These are phyloP conservation scores for Boletellus ananas DNA, from an alignment of 768 basidiomycete species.

Conservation along the genomic window DNA sequence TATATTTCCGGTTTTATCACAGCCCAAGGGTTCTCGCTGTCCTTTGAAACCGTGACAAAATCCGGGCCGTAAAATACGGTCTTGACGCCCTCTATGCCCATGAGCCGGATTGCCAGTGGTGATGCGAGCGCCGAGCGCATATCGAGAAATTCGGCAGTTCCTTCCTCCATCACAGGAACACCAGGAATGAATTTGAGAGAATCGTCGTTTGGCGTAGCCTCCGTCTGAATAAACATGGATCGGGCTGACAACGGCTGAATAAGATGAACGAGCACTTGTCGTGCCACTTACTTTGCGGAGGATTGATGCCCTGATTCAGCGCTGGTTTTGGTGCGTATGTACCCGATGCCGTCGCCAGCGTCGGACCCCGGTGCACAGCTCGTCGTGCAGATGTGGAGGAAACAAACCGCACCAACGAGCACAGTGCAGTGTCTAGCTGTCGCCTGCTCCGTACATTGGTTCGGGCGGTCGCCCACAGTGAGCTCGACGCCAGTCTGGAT, in stretches of 20 bases:
- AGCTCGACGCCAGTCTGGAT: conserved; percentile 14
- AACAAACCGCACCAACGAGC: conserved; percentile 20
- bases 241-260: conserved; percentile 44
- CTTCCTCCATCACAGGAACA: conserved; percentile 78
- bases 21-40: conserved; percentile 79
- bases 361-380: conserved; percentile 30
- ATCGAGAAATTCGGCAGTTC: conserved; percentile 93
- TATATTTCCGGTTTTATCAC: conserved; percentile 97
- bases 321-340: conserved; percentile 15
- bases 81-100: conserved; percentile 90
- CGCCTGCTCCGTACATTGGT: conserved; percentile 3
- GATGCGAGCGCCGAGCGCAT: conserved; percentile 82
- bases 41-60: conserved; percentile 95
- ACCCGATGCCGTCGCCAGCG: conserved; percentile 33
- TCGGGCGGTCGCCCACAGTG: conserved; percentile 11
- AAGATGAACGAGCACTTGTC: not conserved
- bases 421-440: conserved; percentile 8
- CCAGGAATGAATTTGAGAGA: conserved; percentile 99
- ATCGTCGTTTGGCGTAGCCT: conserved; percentile 94
- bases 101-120: conserved; percentile 89
- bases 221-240: conserved; percentile 98
- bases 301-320: conserved; percentile 2
- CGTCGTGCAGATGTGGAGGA: conserved; percentile 20
- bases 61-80: conserved; percentile 95
- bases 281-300: conserved; percentile 34